Conservation (phyloP, 2,329 filamentous ascomycete species). For the Conoideocrella luteorostrata region DNA sequence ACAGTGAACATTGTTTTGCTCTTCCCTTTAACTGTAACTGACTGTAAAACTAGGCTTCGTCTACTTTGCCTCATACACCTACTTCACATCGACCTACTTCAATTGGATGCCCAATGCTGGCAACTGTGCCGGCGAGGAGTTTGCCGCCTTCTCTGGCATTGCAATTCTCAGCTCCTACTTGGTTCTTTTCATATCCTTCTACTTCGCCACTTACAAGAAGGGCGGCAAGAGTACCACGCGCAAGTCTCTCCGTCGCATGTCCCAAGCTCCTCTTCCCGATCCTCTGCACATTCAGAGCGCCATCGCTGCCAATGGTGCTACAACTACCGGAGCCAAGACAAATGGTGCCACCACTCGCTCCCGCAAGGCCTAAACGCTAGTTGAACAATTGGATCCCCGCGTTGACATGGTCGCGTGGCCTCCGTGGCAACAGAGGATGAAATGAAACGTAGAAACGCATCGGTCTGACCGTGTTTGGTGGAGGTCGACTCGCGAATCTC, state of each 20-base stretch:
- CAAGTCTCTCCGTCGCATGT: constrained; percentile 65
- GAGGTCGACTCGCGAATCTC: background rate
- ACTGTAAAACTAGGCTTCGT: constrained; percentile 64
- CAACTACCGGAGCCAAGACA: constrained; percentile 46
- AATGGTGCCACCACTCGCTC: constrained; percentile 59
- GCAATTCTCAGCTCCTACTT: constrained; percentile 91
- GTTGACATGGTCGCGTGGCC: background rate
- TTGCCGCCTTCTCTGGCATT: constrained; percentile 88
- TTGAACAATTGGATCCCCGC: background rate
- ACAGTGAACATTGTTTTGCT: no score
- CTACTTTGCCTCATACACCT: constrained; percentile 99
- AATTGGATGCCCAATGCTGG: constrained; percentile 75
- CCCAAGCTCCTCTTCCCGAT: constrained; percentile 66
- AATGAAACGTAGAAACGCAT: background rate
- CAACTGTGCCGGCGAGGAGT: constrained; percentile 91
- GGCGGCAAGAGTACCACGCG: constrained; percentile 75
- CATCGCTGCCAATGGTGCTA: constrained; percentile 46
- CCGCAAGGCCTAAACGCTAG: constrained; percentile 52
- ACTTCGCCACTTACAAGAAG: constrained; percentile 93
- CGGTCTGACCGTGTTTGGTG: background rate
- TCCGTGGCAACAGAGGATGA: background rate
- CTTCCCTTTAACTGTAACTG: no score
- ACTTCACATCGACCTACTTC: constrained; percentile 92
- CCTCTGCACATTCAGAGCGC: constrained; percentile 65
- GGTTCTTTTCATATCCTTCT: constrained; percentile 98